Conservation (phyloP, 352 stramenopile species). For the Phytopythium mirpurense region DNA sequence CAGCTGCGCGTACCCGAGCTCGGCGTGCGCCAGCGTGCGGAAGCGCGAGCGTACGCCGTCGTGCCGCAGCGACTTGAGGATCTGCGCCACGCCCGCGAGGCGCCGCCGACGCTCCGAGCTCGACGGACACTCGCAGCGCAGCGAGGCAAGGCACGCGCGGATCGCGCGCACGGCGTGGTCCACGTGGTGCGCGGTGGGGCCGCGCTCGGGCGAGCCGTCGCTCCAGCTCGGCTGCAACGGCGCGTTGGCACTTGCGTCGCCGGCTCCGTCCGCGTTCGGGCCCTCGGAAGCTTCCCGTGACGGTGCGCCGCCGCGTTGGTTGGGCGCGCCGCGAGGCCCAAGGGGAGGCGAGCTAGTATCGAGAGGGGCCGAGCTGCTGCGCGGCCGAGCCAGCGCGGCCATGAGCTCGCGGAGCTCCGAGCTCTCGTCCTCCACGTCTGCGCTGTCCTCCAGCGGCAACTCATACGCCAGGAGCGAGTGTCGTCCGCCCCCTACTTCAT, state of each 20-base stretch:
- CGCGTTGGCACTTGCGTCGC: neutral
- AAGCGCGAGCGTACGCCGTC: constrained; percentile 65
- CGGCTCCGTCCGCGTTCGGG: constrained; percentile 7
- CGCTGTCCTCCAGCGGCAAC: constrained; percentile 7
- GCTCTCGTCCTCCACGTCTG: constrained; percentile 27
- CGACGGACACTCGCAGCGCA: constrained; percentile 62
- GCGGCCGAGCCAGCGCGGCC: constrained; percentile 51
- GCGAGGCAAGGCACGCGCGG: constrained; percentile 44
- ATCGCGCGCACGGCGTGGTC: constrained; percentile 45
- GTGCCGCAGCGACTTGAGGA: constrained; percentile 56
- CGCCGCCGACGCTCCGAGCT: constrained; percentile 54
- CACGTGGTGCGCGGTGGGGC: constrained; percentile 29
- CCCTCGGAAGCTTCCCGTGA: constrained; percentile 23
- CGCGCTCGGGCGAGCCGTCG: constrained; percentile 39
- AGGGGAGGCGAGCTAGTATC: constrained; percentile 10
- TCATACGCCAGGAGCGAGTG: constrained; percentile 1
- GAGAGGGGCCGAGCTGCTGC: constrained; percentile 58
- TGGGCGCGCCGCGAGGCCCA: neutral
- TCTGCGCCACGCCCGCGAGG: constrained; percentile 63
- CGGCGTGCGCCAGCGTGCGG: constrained; percentile 55
- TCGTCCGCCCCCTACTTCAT: neutral
- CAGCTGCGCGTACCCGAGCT: constrained; percentile 69
- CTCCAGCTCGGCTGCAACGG: constrained; percentile 44
- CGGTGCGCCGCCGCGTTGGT: constrained; percentile 26
- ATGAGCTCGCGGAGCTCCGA: constrained; percentile 58